Base-by-base conservation (phyloP, 805 yeast genomes). In the Starmera amethionina region DNA sequence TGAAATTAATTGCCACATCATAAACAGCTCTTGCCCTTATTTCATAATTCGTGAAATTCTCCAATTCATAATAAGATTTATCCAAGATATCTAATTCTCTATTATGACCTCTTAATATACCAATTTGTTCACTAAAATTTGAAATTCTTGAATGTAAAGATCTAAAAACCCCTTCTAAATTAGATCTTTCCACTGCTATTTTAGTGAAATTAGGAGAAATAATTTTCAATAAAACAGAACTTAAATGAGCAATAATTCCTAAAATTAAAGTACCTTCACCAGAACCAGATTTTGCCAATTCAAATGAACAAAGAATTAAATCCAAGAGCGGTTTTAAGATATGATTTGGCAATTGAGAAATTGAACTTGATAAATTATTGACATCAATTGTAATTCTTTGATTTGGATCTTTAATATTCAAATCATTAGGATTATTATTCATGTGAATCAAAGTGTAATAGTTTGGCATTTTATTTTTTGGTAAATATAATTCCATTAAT, bases 171-270 rank as follows among this genome's bases (percentile, higher is more conserved):
- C 95, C 94, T 59, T 89, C 97, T 39, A 87, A 67, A 36, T 77
- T 73, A 14, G 95, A 88, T 52, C 79, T 78, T 42, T 77, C 78
- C 39, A 84, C 71, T 1, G 93, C 82, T 37, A 85, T 66, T 54
- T 73, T 82, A 13, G 95, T 89, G 55, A 89, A 89, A 37, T 93
- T 93, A 15, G 97, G 97, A 4, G 95, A 85, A 49, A 88, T 75
- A 39, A 84, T 65, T 48, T 81, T 72, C 49, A 89, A 64, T 32
- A 82, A 64, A 25, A 78, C 68, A 4, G 95, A 86, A 30, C 96
- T 85, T 30, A 81, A 60, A 55, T 86, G 93, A 4, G 94, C 87
- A 40, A 89, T 66, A 36, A 85, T 53, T 2, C 96, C 96, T 28
- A 89, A 67, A 3, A 83, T 72, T 37, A 89, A 56, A 0, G 87